Base-by-base conservation (phyloP, 805 yeast species). In the Ogataea parapolymorpha region DNA sequence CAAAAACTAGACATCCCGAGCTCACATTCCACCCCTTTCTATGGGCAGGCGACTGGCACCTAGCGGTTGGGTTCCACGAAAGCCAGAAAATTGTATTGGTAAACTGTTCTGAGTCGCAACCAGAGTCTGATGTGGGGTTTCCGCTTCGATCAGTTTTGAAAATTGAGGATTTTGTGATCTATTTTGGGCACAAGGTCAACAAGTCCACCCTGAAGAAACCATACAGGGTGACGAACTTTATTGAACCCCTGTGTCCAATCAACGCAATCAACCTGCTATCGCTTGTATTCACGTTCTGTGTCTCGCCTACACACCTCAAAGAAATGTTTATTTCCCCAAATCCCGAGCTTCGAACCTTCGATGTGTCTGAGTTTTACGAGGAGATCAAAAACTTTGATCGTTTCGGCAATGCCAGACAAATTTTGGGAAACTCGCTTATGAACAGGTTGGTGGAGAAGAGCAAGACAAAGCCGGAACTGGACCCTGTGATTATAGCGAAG, bases 1-100 rank as follows among this genome's bases (percentile, higher is more conserved):
- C 68, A 1, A 53, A 46, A 26, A 30, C 28, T 1, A 35, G 41
- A 8, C 42, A 33, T 9, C 37, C 48, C 12, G 56, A 52, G n/a
- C 30, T 61, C 16, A 41, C 54, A 7, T 52, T 63, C 32, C 62
- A 58, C 35, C 68, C 68, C 3, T 61, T 63, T 26, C 38, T 34
- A 14, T 60, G 61, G 59, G 49, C 48, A 10, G 51, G 52, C 18
- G 53, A 59, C 28, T 63, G 67, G 67, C 65, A 63, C 44, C 40
- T 63, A 14, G 66, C 64, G 1, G 42, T 63, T 16, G 64, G 58
- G 15, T 56, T 63, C 32, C 48, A 47, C 26, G 37, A 49, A 8
- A 39, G 41, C 23, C 48, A 50, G 20, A 58, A 54, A 34, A 44
- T 62, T 11, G 50, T 62, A 3, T 37, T 62, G 13, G 35, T 62